Base-by-base conservation (phyloP, 2,329 filamentous ascomycete genomes). In the Colletotrichum aenigma region DNA sequence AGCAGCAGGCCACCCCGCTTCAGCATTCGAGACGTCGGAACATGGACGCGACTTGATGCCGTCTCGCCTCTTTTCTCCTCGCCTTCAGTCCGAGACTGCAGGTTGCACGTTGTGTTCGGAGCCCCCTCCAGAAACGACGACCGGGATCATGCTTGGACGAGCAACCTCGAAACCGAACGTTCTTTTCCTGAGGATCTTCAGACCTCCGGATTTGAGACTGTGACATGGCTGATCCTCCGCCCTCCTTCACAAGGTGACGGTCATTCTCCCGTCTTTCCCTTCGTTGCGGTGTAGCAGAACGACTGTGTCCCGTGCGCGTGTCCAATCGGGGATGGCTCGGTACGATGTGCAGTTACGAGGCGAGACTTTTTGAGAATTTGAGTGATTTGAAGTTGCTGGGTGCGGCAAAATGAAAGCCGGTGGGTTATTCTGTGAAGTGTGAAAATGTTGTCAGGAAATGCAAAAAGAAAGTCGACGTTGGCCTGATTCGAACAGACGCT, bases 401-500 rank as follows among this genome's bases (percentile, higher is more conserved):
- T 52, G 43, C 43, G 43, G 43, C 43, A 21, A 21, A 21, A 52
- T 52, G 43, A 52, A 21, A 13, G 18, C 43, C n/a, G n/a, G n/a
- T 52, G n/a, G 10, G 10, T 52, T 52, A n/a, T 21, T 13, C 10
- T 21, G 10, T 52, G 3, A 52, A 52, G 2, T 13, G 43, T 52
- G 43, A 2, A 52, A 13, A 4, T 52, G n/a, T 1, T 21, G 43
- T 21, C 0, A 13, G 58, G 9, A 67, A 3, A 3, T 13, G 18
- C 30, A 61, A 61, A 61, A 61, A n/a, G 4, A 2, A 4, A 6
- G 0, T 10, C 70, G 70, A 71, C 70, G 70, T 71, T 56, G 52
- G 70, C 70, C 70, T 71, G 70, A 71, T 71, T 71, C 70, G 70
- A 71, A 71, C 69, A 71, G 69, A 71, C 61, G 70, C 70, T 71